These are phyloP conservation scores for Domatiomyces globalis DNA, from an alignment of 2,329 filamentous ascomycete species.

Conservation along the genomic window DNA sequence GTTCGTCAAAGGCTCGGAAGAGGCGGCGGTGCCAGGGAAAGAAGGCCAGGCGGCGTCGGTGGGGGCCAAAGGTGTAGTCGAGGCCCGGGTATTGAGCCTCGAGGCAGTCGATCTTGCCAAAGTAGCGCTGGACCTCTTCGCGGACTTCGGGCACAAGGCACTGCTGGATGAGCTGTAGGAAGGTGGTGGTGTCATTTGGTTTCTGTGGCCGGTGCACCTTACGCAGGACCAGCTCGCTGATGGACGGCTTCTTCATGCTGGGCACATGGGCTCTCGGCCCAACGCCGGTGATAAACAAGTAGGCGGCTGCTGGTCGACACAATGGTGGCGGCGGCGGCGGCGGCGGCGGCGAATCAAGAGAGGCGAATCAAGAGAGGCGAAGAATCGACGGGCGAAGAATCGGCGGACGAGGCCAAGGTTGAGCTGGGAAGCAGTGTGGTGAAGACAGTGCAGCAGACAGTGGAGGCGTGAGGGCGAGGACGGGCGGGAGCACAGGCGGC, in stretches of 20 bases:
- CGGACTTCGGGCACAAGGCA: slow-evolving; percentile 52
- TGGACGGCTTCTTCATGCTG: slow-evolving; percentile 46
- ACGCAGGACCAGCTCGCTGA: slow-evolving; percentile 45
- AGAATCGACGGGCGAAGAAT: no score
- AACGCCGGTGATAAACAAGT: neutral
- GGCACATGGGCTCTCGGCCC: slow-evolving; percentile 2
- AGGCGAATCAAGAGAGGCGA: neutral
- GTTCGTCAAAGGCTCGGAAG: slow-evolving; percentile 46
- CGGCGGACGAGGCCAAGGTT: neutral
- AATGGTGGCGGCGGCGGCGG: neutral
- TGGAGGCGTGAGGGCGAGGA: no score
- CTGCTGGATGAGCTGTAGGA: slow-evolving; percentile 44
- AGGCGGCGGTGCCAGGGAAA: slow-evolving; percentile 48
- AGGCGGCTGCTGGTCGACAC: neutral
- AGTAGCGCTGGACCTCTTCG: slow-evolving; percentile 49
- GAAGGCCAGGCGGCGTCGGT: slow-evolving; percentile 47
- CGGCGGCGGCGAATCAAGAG: neutral
- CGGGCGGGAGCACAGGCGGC: no score
- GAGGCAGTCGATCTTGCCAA: slow-evolving; percentile 48
- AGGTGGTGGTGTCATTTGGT: slow-evolving; percentile 43
- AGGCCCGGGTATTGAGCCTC: slow-evolving; percentile 54
- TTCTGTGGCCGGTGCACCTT: slow-evolving; percentile 44
- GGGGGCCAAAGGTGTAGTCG: slow-evolving; percentile 48
- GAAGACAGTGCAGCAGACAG: neutral
- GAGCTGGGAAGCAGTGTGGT: neutral